phyloP scores from a whole-genome alignment of 257 asterid genomes.

The Fraxinus quadrangulata region DNA sequence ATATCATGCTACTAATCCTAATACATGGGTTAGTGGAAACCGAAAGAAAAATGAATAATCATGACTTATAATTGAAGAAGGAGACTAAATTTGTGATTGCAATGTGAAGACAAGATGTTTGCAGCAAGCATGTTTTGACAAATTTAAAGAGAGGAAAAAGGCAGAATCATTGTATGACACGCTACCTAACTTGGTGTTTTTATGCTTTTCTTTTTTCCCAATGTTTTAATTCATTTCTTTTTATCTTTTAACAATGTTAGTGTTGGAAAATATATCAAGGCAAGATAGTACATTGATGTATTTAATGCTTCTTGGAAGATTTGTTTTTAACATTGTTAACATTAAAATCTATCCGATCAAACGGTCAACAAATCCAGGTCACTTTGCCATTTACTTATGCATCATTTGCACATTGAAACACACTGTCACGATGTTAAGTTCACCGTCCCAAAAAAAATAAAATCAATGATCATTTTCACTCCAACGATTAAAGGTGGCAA shows the following conservation, averaged over 20 bases:
- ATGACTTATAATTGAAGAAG: constrained; percentile 21
- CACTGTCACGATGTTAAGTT: too few species aligned
- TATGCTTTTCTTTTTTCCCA: neutral
- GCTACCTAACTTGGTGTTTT: neutral
- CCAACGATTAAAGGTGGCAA: too few species aligned
- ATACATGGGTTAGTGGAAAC: constrained; percentile 26
- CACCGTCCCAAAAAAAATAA: too few species aligned
- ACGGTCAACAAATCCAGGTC: too few species aligned
- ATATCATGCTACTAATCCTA: neutral
- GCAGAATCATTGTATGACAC: neutral
- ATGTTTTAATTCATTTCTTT: neutral
- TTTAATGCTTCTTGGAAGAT: too few species aligned
- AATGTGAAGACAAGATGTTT: neutral
- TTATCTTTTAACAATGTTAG: neutral
- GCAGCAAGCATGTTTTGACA: constrained; percentile 10
- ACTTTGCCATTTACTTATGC: too few species aligned
- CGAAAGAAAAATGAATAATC: constrained; percentile 27
- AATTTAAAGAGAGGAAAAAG: neutral
- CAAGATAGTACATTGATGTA: neutral
- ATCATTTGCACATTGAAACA: too few species aligned
- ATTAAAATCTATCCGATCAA: too few species aligned
- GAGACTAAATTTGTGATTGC: constrained; percentile 3
- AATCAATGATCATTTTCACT: too few species aligned
- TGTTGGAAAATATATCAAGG: neutral
- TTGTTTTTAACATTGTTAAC: too few species aligned